Evolutionary conservation across 257 asterid genomes (phyloP).

Genomic region (Craterostigma plantagineum): DNA sequence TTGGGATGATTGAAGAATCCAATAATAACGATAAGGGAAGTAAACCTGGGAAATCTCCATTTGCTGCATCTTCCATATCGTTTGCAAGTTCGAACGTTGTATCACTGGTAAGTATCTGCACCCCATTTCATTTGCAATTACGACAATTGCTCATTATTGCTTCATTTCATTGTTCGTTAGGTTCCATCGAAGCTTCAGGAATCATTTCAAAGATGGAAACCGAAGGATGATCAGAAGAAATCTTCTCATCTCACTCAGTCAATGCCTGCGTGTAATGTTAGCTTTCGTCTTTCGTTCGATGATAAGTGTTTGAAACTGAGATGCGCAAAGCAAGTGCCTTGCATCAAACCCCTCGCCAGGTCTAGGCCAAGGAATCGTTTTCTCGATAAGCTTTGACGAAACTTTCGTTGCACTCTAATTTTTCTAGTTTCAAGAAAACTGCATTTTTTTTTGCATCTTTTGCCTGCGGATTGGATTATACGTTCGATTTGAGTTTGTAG

Average conservation of each 20-base stretch:
- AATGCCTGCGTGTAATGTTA: constrained; percentile 14
- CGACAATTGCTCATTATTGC: background rate
- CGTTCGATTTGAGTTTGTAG: too few species aligned
- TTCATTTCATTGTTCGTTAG: constrained; percentile 16
- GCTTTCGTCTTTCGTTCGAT: constrained; percentile 16
- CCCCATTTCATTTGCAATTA: background rate
- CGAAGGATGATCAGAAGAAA: constrained; percentile 15
- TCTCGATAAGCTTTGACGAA: constrained; percentile 7
- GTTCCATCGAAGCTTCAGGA: constrained; percentile 42
- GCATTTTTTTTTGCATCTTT: too few species aligned
- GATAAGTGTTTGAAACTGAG: constrained; percentile 27
- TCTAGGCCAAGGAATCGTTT: constrained; percentile 11
- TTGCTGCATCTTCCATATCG: constrained; percentile 68
- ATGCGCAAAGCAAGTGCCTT: constrained; percentile 14
- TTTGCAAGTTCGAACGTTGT: constrained; percentile 30
- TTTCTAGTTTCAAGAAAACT: too few species aligned
- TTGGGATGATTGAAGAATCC: constrained; percentile 47
- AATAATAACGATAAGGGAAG: too few species aligned
- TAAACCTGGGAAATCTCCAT: constrained; percentile 54
- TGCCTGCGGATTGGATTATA: too few species aligned
- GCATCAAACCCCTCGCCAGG: constrained; percentile 12
- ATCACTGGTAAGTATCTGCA: constrained; percentile 30
- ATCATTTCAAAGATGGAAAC: constrained; percentile 34
- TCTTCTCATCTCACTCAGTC: constrained; percentile 3
- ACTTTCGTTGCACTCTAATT: too few species aligned